Conservation (phyloP, 2,329 filamentous ascomycete species). For the Curvularia lunata region DNA sequence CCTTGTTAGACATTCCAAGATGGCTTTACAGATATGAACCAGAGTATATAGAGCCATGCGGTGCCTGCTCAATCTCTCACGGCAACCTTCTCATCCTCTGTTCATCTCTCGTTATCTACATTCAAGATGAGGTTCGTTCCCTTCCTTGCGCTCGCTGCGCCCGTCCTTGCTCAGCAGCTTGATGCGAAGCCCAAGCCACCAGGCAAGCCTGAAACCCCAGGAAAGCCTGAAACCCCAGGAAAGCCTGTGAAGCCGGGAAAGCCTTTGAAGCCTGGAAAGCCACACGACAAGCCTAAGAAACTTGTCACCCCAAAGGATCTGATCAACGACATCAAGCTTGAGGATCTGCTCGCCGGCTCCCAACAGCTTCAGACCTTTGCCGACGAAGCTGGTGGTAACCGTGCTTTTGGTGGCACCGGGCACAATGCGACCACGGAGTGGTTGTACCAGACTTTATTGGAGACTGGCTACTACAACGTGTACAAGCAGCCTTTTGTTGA, state of each 20-base stretch:
- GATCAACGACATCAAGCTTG: slow-evolving; percentile 39
- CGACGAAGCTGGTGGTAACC: slow-evolving; percentile 43
- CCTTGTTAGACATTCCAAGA: slow-evolving; percentile 4
- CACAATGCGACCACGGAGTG: slow-evolving; percentile 46
- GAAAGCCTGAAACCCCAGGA: slow-evolving; percentile 8
- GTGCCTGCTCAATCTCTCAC: slow-evolving; percentile 2
- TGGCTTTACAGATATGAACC: slow-evolving; percentile 14
- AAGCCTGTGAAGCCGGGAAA: slow-evolving; percentile 12
- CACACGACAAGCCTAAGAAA: slow-evolving; percentile 7
- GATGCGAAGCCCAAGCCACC: slow-evolving; percentile 15
- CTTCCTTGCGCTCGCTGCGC: slow-evolving; percentile 35
- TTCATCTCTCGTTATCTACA: slow-evolving; percentile 8
- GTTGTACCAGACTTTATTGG: slow-evolving; percentile 40
- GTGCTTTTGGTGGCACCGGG: slow-evolving; percentile 44
- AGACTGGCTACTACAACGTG: slow-evolving; percentile 44
- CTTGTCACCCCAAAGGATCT: slow-evolving; percentile 31
- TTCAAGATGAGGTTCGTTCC: slow-evolving; percentile 41
- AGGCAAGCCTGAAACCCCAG: slow-evolving; percentile 6
- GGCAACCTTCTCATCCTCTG: slow-evolving; percentile 19
- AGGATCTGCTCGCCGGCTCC: slow-evolving; percentile 42
- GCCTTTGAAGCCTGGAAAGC: slow-evolving; percentile 20
- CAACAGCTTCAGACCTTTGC: slow-evolving; percentile 44
- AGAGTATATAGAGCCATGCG: slow-evolving; percentile 28
- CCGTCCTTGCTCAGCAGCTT: slow-evolving; percentile 27
- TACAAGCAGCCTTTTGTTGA: slow-evolving; percentile 46